Evolutionary conservation across 352 stramenopile genomes (phyloP).

Genomic region (Stramenopiles sp.): DNA sequence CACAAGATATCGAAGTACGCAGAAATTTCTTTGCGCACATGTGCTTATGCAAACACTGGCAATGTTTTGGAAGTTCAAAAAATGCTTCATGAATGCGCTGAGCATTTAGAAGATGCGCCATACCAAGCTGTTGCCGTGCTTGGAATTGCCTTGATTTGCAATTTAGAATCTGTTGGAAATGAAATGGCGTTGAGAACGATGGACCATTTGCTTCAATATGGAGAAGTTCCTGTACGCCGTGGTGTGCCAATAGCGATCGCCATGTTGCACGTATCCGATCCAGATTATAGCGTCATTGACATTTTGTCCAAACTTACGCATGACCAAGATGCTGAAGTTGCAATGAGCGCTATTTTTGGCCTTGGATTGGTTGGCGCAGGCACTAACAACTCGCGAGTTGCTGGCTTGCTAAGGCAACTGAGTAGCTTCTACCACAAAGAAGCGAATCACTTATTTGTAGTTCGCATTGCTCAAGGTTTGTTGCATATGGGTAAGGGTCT

Average conservation of each 20-base stretch:
- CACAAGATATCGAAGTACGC: conserved; percentile 91
- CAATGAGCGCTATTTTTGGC: conserved; percentile 87
- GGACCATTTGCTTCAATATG: conserved; percentile 98
- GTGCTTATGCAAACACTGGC: conserved; percentile 89
- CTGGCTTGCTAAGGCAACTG: conserved; percentile 81
- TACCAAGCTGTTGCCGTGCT: conserved; percentile 74
- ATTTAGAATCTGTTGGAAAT: conserved; percentile 84
- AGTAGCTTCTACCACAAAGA: conserved; percentile 93
- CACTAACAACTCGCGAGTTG: conserved; percentile 98
- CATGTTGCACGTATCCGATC: conserved; percentile 86
- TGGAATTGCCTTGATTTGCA: conserved; percentile 89
- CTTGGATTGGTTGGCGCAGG: conserved; percentile 87
- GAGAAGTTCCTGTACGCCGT: conserved; percentile 84
- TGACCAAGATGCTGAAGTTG: conserved; percentile 83
- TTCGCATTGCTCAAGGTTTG: conserved; percentile 92
- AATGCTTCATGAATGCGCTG: conserved; percentile 86
- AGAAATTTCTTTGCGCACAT: conserved; percentile 87
- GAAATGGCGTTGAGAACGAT: conserved; percentile 97
- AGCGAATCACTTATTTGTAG: conserved; percentile 88
- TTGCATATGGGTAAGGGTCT: conserved; percentile 98
- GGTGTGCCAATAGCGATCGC: conserved; percentile 88
- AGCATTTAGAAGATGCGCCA: conserved; percentile 74
- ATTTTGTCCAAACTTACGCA: conserved; percentile 93
- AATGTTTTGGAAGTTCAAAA: conserved; percentile 97
- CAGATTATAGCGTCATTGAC: conserved; percentile 87